These are phyloP conservation scores for Oryza meyeriana DNA, from an alignment of 176 grass and related monocot species.

Conservation along the genomic window DNA sequence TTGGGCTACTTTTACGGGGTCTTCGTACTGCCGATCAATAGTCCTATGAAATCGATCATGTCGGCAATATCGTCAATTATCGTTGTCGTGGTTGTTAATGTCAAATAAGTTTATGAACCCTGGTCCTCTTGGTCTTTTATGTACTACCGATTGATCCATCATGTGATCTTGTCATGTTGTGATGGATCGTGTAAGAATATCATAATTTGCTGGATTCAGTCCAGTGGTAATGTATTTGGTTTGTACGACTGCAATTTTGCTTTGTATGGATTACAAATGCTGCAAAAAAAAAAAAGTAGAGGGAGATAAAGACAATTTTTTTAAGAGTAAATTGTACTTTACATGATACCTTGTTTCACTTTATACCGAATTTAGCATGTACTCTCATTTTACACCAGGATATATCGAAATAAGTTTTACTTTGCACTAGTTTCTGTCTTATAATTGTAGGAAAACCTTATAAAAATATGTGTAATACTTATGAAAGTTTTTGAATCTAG, in stretches of 20 bases:
- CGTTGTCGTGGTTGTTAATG: slow-evolving; percentile 4
- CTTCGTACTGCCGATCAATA: neutral
- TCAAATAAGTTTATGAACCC: slow-evolving; percentile 23
- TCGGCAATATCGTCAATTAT: neutral
- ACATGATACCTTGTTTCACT: too few species aligned
- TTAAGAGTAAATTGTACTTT: too few species aligned
- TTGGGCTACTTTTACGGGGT: neutral
- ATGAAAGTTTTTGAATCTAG: too few species aligned
- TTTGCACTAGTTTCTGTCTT: too few species aligned
- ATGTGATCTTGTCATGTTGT: neutral
- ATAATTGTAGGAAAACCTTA: too few species aligned
- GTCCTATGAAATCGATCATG: slow-evolving; percentile 12
- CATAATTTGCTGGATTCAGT: neutral
- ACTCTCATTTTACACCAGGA: too few species aligned
- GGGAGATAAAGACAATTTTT: neutral
- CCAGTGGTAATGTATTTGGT: neutral
- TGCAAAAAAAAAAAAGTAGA: neutral
- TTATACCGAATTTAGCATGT: too few species aligned
- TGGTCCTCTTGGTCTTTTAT: neutral
- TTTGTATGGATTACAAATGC: neutral
- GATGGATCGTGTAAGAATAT: neutral
- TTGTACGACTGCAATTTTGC: neutral
- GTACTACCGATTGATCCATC: neutral
- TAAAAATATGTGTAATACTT: too few species aligned
- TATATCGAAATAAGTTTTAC: too few species aligned